Percentiles rank a stretch among this genome's conserved stretches.
These are phyloP conservation scores for Fusarium graminum DNA, from an alignment of 2,329 filamentous ascomycete species.

Conservation along the genomic window DNA sequence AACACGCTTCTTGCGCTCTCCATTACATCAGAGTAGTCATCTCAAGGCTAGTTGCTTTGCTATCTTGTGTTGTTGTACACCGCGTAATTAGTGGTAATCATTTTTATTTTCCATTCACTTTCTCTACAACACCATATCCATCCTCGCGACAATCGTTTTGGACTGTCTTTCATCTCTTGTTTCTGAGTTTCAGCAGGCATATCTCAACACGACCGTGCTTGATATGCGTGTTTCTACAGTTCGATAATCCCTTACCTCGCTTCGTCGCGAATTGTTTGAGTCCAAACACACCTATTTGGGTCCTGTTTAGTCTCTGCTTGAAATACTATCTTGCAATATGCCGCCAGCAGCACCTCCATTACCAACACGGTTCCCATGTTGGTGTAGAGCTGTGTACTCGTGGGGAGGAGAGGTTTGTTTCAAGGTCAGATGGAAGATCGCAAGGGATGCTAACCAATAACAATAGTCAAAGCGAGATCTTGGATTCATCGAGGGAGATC, in stretches of 20 bases:
- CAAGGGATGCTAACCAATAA: slow-evolving; percentile 39
- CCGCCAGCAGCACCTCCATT: slow-evolving; percentile 69
- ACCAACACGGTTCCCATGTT: slow-evolving; percentile 87
- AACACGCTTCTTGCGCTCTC: slow-evolving; percentile 35
- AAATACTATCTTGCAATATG: slow-evolving; percentile 57
- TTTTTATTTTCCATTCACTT: slow-evolving; percentile 24
- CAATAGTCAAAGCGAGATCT: slow-evolving; percentile 88
- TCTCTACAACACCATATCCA: slow-evolving; percentile 14
- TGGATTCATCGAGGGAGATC: slow-evolving; percentile 95
- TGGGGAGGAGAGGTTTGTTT: slow-evolving; percentile 84
- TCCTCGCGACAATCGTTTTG: slow-evolving; percentile 18
- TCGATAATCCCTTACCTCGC: slow-evolving; percentile 32
- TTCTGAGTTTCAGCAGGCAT: slow-evolving; percentile 35
- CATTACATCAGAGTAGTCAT: slow-evolving; percentile 20
- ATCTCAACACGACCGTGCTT: slow-evolving; percentile 31
- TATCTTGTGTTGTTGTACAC: slow-evolving; percentile 23
- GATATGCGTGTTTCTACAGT: slow-evolving; percentile 43
- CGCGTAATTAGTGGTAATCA: slow-evolving; percentile 20
- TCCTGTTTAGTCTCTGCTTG: slow-evolving; percentile 21
- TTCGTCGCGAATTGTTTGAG: slow-evolving; percentile 32
- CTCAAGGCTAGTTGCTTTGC: slow-evolving; percentile 25
- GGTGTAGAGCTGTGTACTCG: slow-evolving; percentile 91
- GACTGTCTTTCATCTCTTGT: slow-evolving; percentile 11
- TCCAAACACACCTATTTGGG: slow-evolving; percentile 20
- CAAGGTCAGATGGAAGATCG: slow-evolving; percentile 4